Evolutionary conservation across 495 filamentous ascomycete species (phyloP).

Genomic region (Podospora fimiseda): DNA sequence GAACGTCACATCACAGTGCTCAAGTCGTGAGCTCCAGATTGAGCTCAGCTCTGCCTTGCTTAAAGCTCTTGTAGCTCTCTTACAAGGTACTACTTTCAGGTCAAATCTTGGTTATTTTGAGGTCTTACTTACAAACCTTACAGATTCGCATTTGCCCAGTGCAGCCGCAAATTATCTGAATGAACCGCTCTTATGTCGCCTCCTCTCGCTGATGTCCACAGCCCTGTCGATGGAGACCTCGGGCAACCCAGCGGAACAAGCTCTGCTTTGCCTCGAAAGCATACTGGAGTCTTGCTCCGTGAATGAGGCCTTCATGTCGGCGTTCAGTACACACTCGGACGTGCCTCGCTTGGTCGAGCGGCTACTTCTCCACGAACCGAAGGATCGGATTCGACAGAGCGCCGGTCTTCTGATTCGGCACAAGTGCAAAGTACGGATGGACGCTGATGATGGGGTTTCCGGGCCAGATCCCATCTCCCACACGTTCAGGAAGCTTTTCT

Average conservation of each 20-base stretch:
- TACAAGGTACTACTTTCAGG: constrained; percentile 33
- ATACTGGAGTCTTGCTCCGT: constrained; percentile 60
- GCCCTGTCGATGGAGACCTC: constrained; percentile 15
- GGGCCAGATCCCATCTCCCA: constrained; percentile 6
- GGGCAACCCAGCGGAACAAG: constrained; percentile 34
- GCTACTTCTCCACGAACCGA: constrained; percentile 38
- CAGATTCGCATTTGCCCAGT: constrained; percentile 18
- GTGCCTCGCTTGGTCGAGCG: constrained; percentile 28
- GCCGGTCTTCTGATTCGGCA: constrained; percentile 33
- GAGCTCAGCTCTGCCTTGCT: constrained; percentile 38
- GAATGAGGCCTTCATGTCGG: constrained; percentile 52
- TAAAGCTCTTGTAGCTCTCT: constrained; percentile 35
- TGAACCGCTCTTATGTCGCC: constrained; percentile 26
- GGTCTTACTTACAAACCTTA: not conserved
- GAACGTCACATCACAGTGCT: constrained; percentile 33
- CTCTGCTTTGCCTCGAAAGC: constrained; percentile 51
- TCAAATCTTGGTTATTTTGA: not conserved
- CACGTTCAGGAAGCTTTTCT: constrained; percentile 40
- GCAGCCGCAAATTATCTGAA: constrained; percentile 26
- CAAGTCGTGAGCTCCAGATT: constrained; percentile 33
- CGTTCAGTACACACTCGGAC: constrained; percentile 39
- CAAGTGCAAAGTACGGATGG: constrained; percentile 16
- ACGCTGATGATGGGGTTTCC: not conserved
- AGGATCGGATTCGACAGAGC: constrained; percentile 33
- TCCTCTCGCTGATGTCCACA: constrained; percentile 31